Evolutionary conservation across 306 rosid genomes (phyloP), one percentile per base, ranked within the genome.

Genomic region (Castanospermum australe): DNA sequence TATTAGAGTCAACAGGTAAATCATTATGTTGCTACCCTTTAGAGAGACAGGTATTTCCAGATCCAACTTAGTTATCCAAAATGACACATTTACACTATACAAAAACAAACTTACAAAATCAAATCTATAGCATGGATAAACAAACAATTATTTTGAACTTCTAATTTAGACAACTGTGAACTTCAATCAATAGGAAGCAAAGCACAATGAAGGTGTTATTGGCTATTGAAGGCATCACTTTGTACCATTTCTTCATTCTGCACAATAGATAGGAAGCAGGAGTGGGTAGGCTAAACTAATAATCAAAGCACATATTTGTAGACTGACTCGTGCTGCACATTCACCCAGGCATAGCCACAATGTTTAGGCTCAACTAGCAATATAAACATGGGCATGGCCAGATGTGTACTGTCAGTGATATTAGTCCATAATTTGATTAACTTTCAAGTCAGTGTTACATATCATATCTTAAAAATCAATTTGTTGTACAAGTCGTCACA

Each of bases 221-320:
- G 48, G 81, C 74, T 12, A 50, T 51, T 45, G 52, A 30, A 56
- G 30, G 54, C 55, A 66, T 78, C 45, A 39, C 28, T 67, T 17
- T 48, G 54, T 36, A 60, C 13, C 42, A 64, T 28, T 57, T 39
- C 55, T 45, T 78, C 54, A 18, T 8, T 9, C 36, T 71, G 45
- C 70, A 54, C 35, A 71, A 47, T 12, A 69, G 20, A 82, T 13
- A 50, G 52, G 68, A 56, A 33, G 60, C 83, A 72, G 15, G 76
- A 69, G 48, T 15, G 33, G 24, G 14, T 25, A 25, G 17, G 60
- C 60, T 72, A 47, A 55, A 47, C 18, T 12, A 30, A 30, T 21
- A 61, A 72, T 14, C 50, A 66, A 62, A 39, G 35, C 68, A 25
- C 18, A 36, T 56, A 17, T 62, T 71, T 71, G 32, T 45, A 51